Percentiles rank a stretch among this genome's conserved stretches.
Evolutionary conservation across 2,329 filamentous ascomycete genomes (phyloP).

Genomic region (Arthrobotrys iridis): DNA sequence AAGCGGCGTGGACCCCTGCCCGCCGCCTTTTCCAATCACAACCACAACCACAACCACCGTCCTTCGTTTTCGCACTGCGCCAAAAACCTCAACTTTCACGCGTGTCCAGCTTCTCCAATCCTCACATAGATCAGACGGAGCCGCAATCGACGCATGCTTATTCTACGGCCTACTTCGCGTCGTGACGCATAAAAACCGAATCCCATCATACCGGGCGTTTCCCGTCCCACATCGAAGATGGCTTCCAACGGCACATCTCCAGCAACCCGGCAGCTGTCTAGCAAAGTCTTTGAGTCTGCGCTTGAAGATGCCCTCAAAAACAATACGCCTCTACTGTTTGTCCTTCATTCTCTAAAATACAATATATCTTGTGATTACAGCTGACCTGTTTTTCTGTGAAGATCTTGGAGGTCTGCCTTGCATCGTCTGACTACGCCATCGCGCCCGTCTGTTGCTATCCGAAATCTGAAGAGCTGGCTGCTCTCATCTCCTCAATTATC

Average conservation of each 20-base stretch:
- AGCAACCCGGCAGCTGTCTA: slow-evolving; percentile 30
- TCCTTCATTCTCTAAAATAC: slow-evolving; percentile 57
- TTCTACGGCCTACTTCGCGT: not conserved
- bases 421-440: slow-evolving; percentile 66
- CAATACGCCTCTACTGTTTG: slow-evolving; percentile 81
- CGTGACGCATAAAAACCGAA: not conserved
- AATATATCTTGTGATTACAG: slow-evolving; percentile 54
- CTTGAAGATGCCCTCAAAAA: slow-evolving; percentile 70
- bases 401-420: slow-evolving; percentile 70
- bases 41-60: not conserved
- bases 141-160: not conserved
- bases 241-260: slow-evolving; percentile 27
- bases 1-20: not conserved
- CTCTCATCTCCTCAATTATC: slow-evolving; percentile 74
- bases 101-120: not conserved
- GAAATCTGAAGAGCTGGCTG: slow-evolving; percentile 74
- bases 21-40: not conserved
- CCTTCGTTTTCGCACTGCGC: not conserved
- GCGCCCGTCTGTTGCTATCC: slow-evolving; percentile 61
- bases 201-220: too few relatives aligned
- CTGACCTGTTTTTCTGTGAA: slow-evolving; percentile 70
- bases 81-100: not conserved
- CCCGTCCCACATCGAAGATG: not conserved
- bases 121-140: not conserved
- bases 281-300: slow-evolving; percentile 45